phyloP scores from a whole-genome alignment of 2,329 filamentous ascomycete species.

The Lojkania enalia region DNA sequence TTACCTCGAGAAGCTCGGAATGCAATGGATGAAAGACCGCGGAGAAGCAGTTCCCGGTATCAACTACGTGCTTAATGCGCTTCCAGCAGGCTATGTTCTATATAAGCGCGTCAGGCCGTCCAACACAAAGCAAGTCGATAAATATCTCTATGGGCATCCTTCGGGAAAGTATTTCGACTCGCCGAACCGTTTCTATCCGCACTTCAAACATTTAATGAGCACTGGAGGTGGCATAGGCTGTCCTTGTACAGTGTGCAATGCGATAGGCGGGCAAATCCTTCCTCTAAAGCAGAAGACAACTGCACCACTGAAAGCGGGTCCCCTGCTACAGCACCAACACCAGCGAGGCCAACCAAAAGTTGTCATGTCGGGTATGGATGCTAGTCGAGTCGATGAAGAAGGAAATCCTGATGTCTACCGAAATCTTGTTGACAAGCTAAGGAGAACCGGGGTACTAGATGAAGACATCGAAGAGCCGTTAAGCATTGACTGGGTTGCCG shows the following conservation, averaged over 20 bases:
- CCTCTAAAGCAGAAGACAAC: not conserved
- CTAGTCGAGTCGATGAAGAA: constrained; percentile 51
- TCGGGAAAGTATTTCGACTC: constrained; percentile 57
- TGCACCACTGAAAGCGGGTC: not conserved
- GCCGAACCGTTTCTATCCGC: constrained; percentile 57
- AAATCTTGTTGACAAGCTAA: constrained; percentile 53
- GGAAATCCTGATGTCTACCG: constrained; percentile 60
- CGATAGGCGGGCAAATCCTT: constrained; percentile 23
- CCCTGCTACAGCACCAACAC: constrained; percentile 11
- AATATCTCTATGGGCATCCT: constrained; percentile 62
- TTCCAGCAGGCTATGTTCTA: constrained; percentile 60
- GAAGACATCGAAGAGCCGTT: constrained; percentile 52
- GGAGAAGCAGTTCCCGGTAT: constrained; percentile 43
- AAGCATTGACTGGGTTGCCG: constrained; percentile 62
- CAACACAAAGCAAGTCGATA: constrained; percentile 51
- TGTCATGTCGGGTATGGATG: constrained; percentile 23
- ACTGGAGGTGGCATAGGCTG: constrained; percentile 50
- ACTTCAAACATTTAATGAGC: constrained; percentile 61
- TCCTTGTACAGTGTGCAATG: constrained; percentile 54
- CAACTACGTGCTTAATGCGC: constrained; percentile 54
- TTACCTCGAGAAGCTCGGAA: constrained; percentile 54
- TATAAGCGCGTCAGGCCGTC: constrained; percentile 54
- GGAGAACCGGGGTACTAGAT: constrained; percentile 46
- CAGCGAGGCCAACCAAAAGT: constrained; percentile 18
- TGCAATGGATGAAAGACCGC: constrained; percentile 52